Evolutionary conservation across 805 yeast species (phyloP), one percentile per base, ranked within the genome.

Genomic region (Metschnikowia gruessii): DNA sequence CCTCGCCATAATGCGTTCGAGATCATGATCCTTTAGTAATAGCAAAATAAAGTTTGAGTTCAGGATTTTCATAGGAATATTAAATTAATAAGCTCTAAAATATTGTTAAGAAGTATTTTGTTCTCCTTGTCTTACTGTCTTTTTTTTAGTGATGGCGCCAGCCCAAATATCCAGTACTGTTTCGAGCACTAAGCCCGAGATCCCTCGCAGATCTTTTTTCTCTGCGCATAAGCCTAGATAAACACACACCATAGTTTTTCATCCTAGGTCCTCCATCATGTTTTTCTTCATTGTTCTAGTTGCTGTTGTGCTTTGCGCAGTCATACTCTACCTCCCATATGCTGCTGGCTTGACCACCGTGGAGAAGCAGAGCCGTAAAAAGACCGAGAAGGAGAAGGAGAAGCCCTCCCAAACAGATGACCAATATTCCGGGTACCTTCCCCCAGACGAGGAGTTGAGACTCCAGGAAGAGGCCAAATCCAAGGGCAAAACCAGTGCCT

Each of bases 341-440:
- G 51, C 75, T 12, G 72, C 80, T 4, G 82, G 82, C 3, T 59
- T 80, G 40, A 78, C 81, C 3, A 62, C 67, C 3, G 66, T 72
- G 52, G 68, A 70, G 41, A 53, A 70, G 10, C 62, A 65, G 15
- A 58, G 56, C 42, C 53, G 43, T 26, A 45, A 15, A 39, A 45
- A 42, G 26, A 48, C 32, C 40, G 37, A 37, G 38, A 19, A 40
- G 28, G 36, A 47, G 35, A 36, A 31, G 26, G 42, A 41, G 35
- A 36, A 30, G 28, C 40, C 42, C 18, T 28, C 39, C 10, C 40
- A 46, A 22, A 37, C 42, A n/a, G 15, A 31, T 39, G 58, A 55
- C 9, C 48, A 55, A 34, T 45, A 40, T 33, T 45, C 58, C 22
- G 75, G 73, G 1, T 72, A 72, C 53, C 52, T 69, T 35, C 75